Conservation (phyloP, 2,329 filamentous ascomycete genomes). For the Apiospora rasikravindrae region DNA sequence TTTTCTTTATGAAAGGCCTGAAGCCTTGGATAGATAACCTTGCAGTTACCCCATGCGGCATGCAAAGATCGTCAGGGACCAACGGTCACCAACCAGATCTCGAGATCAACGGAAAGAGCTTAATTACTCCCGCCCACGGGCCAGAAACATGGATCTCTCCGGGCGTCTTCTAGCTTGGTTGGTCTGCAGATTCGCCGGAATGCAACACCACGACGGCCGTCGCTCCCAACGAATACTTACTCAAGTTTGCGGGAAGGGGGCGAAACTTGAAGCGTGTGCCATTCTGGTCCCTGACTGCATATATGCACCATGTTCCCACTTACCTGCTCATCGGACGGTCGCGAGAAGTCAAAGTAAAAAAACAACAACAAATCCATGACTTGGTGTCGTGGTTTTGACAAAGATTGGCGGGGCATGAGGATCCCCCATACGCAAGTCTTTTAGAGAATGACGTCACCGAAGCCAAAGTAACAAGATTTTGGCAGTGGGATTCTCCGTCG, state of each 20-base stretch:
- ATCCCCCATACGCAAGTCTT: not conserved
- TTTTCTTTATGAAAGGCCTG: not conserved
- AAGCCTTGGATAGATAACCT: not conserved
- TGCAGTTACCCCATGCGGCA: constrained; percentile 16
- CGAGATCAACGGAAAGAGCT: constrained; percentile 11
- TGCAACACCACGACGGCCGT: not conserved
- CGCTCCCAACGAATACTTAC: not conserved
- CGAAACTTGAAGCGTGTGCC: not conserved
- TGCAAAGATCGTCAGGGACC: constrained; percentile 18
- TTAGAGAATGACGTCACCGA: not conserved
- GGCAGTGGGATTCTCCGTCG: constrained; percentile 1
- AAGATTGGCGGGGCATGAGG: not conserved
- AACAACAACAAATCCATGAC: too few relatives aligned
- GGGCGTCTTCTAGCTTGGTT: not conserved
- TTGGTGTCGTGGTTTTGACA: not conserved
- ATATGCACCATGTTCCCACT: not conserved
- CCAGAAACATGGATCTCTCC: constrained; percentile 1
- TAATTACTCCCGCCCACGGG: constrained; percentile 8
- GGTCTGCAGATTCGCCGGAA: not conserved
- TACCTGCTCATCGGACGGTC: not conserved
- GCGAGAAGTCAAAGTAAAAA: not conserved
- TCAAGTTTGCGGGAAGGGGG: too few relatives aligned
- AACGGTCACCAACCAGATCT: constrained; percentile 16
- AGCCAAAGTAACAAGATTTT: constrained; percentile 12
- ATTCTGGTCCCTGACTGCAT: not conserved